Conservation (phyloP, 768 basidiomycete species). For the Macrolepiota dolichaula region DNA sequence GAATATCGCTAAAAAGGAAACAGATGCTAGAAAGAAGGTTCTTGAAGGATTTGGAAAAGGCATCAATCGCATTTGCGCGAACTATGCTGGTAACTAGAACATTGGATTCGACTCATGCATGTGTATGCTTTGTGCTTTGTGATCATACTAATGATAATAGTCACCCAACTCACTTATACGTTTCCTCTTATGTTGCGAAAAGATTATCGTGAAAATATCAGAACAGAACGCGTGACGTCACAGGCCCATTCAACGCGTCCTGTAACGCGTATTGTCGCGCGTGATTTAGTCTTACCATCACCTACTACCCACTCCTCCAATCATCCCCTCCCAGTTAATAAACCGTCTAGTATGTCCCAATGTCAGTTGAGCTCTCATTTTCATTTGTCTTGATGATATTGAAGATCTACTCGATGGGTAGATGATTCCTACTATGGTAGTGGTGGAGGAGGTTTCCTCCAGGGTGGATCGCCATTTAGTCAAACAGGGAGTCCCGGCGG, state of each 20-base stretch:
- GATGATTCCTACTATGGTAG: conserved; percentile 35
- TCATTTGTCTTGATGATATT: neutral
- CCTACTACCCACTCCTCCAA: conserved; percentile 12
- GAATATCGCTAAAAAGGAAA: conserved; percentile 58
- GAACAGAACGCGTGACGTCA: conserved; percentile 8
- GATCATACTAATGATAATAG: neutral
- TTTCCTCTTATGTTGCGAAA: neutral
- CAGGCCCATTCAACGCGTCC: neutral
- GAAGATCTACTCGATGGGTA: neutral
- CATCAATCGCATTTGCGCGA: conserved; percentile 47
- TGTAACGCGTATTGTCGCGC: conserved; percentile 1
- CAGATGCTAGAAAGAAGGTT: conserved; percentile 69
- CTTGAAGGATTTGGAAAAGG: conserved; percentile 73
- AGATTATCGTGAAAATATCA: neutral
- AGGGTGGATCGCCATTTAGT: conserved; percentile 59
- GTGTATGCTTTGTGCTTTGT: neutral
- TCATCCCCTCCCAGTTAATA: neutral
- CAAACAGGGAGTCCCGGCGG: conserved; percentile 60
- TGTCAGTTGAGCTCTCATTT: conserved; percentile 27
- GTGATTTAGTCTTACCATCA: neutral
- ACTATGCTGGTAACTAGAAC: conserved; percentile 22
- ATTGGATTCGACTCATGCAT: neutral
- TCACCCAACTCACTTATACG: conserved; percentile 1
- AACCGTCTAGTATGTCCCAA: conserved; percentile 35
- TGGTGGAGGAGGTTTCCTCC: conserved; percentile 53